Conservation (phyloP, 495 filamentous ascomycete species). For the Talaromyces thailandensis region DNA sequence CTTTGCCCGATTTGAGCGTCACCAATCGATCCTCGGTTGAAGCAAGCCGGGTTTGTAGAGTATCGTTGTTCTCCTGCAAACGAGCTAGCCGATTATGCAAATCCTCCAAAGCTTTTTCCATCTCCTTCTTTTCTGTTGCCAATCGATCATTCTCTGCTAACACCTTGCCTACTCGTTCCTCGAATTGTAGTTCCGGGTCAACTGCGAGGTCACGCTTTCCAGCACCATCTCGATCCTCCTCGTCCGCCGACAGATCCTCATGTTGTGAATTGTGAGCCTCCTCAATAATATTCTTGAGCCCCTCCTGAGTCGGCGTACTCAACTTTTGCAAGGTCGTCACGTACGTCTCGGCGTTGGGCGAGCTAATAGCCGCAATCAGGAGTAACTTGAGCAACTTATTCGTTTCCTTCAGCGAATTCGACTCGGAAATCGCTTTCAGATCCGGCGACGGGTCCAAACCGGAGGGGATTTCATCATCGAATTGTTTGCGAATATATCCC, state of each 20-base stretch:
- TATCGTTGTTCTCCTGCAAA: constrained; percentile 50
- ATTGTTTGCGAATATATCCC: constrained; percentile 54
- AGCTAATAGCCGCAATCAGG: constrained; percentile 51
- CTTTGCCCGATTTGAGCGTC: constrained; percentile 34
- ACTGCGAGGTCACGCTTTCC: constrained; percentile 25
- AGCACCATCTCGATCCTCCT: constrained; percentile 27
- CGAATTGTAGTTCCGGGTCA: constrained; percentile 43
- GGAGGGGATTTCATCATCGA: constrained; percentile 35
- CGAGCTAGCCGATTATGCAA: constrained; percentile 47
- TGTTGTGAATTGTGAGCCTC: constrained; percentile 35
- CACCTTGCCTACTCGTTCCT: constrained; percentile 45
- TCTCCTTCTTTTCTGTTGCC: constrained; percentile 42
- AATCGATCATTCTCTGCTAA: constrained; percentile 40
- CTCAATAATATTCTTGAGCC: constrained; percentile 41
- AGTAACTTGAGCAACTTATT: constrained; percentile 56
- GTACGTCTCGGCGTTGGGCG: constrained; percentile 45
- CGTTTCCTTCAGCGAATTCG: constrained; percentile 28
- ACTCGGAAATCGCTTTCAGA: constrained; percentile 50
- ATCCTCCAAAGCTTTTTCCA: constrained; percentile 43
- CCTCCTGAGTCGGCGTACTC: constrained; percentile 33
- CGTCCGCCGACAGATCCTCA: constrained; percentile 24
- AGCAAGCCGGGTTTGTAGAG: constrained; percentile 33
- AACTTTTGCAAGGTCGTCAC: constrained; percentile 42
- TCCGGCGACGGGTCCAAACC: constrained; percentile 43
- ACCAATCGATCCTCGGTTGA: constrained; percentile 39